Percentiles rank a stretch among this genome's conserved stretches.
These are phyloP conservation scores for Herpetospermum pedunculosum DNA, from an alignment of 306 rosid genomes.

Conservation along the genomic window DNA sequence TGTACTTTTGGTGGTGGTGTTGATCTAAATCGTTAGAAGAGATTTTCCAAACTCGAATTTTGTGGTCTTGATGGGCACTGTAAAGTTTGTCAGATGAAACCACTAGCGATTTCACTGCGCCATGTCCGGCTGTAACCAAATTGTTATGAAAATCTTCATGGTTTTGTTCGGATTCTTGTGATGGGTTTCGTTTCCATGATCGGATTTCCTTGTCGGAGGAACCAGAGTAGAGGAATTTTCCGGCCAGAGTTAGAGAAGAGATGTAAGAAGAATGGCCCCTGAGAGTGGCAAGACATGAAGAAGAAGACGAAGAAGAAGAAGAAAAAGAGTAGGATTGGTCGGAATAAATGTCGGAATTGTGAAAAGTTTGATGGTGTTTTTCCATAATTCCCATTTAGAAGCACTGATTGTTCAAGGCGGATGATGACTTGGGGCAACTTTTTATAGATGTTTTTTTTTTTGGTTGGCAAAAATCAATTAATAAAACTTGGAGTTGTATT, in stretches of 20 bases:
- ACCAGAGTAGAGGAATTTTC: slow-evolving; percentile 52
- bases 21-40: slow-evolving; percentile 2
- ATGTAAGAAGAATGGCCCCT: slow-evolving; percentile 41
- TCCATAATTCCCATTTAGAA: slow-evolving; percentile 46
- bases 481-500: no score
- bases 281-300: slow-evolving; percentile 48
- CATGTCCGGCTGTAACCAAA: slow-evolving; percentile 45
- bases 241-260: slow-evolving; percentile 50
- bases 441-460: slow-evolving; percentile 1
- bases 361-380: slow-evolving; percentile 20
- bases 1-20: slow-evolving; percentile 33
- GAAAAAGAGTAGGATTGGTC: slow-evolving; percentile 5
- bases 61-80: slow-evolving; percentile 83
- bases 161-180: slow-evolving; percentile 3
- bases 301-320: slow-evolving; percentile 15
- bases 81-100: slow-evolving; percentile 52
- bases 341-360: background rate
- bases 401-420: slow-evolving; percentile 8
- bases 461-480: no score
- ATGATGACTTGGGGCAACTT: background rate
- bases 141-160: slow-evolving; percentile 6
- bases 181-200: slow-evolving; percentile 31
- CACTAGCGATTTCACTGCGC: slow-evolving; percentile 67
- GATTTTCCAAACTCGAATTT: slow-evolving; percentile 80
- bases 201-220: slow-evolving; percentile 65